These are phyloP conservation scores for Pontederia crassipes DNA, from an alignment of 176 grass and related monocot species.

Conservation along the genomic window DNA sequence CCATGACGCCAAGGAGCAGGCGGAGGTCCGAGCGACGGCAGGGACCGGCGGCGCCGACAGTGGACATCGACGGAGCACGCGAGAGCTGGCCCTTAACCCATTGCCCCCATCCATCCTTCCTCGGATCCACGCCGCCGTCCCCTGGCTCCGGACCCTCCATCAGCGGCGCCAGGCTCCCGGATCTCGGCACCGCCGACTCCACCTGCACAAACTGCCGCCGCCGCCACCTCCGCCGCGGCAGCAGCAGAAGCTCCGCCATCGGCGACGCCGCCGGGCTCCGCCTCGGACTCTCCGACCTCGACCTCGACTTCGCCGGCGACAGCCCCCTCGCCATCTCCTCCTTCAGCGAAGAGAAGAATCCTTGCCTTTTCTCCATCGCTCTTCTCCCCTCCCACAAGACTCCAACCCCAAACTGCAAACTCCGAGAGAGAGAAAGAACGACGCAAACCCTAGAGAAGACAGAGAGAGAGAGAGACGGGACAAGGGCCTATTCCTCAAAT, in stretches of 20 bases:
- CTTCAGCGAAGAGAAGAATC: slow-evolving; percentile 12
- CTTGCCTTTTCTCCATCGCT: slow-evolving; percentile 10
- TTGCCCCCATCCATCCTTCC: slow-evolving; percentile 8
- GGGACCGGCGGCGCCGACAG: neutral
- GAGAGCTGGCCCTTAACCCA: slow-evolving; percentile 13
- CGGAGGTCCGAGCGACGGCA: slow-evolving; percentile 7
- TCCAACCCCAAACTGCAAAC: neutral
- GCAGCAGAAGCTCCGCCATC: slow-evolving; percentile 5
- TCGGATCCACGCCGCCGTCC: neutral
- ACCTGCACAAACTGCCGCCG: neutral
- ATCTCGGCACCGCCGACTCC: slow-evolving; percentile 5
- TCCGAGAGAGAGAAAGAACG: neutral
- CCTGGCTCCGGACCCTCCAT: slow-evolving; percentile 13
- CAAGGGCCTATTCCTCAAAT: too few species aligned
- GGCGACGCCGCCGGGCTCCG: neutral
- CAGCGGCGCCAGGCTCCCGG: slow-evolving; percentile 11
- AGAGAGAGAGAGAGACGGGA: too few species aligned
- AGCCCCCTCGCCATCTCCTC: slow-evolving; percentile 10
- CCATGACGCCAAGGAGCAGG: slow-evolving; percentile 10
- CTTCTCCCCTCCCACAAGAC: neutral
- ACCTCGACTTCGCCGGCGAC: slow-evolving; percentile 1
- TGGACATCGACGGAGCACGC: neutral
- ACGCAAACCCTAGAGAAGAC: too few species aligned
- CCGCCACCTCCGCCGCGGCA: slow-evolving; percentile 12
- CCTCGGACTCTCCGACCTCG: slow-evolving; percentile 14